These are phyloP conservation scores for Neurospora pannonica DNA, from an alignment of 495 filamentous ascomycete genomes.

Conservation along the genomic window DNA sequence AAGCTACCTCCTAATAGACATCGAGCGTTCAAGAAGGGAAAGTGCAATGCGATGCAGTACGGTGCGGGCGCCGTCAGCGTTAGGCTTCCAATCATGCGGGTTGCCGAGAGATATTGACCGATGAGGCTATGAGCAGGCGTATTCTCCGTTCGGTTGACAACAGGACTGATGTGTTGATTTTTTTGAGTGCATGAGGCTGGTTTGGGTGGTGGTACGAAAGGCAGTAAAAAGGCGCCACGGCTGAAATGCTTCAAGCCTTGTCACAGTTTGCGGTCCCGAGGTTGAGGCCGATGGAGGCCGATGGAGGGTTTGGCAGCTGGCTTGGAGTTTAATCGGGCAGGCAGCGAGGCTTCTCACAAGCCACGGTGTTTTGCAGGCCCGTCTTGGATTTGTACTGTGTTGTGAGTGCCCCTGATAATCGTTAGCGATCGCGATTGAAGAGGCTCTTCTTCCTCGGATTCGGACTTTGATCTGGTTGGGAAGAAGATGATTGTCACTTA, in stretches of 20 bases:
- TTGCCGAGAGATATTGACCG: too few relatives aligned
- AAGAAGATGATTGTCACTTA: background rate
- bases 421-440: background rate
- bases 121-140: too few relatives aligned
- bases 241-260: background rate
- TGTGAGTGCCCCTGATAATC: background rate
- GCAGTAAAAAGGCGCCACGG: background rate
- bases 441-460: background rate
- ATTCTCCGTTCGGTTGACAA: too few relatives aligned
- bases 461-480: background rate
- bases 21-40: too few relatives aligned
- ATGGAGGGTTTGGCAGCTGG: background rate
- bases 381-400: background rate
- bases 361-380: too few relatives aligned
- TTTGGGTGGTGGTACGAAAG: background rate
- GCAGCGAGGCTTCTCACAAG: background rate
- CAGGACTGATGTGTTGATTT: too few relatives aligned
- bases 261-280: background rate
- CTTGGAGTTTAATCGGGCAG: background rate
- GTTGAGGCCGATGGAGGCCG: background rate
- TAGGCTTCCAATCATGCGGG: too few relatives aligned
- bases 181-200: too few relatives aligned
- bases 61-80: too few relatives aligned
- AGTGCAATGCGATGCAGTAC: too few relatives aligned
- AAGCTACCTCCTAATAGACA: too few relatives aligned